Percentiles rank a stretch among this genome's conserved stretches.
Conservation (phyloP, 805 yeast genomes). For the Clavispora asparagi region DNA sequence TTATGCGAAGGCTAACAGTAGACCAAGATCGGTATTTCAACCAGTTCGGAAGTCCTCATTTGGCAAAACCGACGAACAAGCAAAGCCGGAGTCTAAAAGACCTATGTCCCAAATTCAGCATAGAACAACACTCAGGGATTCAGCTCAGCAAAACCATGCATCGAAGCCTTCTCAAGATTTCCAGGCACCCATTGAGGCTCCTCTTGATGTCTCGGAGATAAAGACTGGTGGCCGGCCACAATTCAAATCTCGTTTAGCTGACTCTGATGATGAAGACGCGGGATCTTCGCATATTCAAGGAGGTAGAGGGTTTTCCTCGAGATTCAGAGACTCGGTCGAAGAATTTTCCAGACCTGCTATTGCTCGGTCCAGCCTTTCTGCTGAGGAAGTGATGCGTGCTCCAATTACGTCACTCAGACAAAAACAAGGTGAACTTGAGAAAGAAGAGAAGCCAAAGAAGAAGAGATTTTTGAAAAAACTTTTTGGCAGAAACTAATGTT, state of each 20-base stretch:
- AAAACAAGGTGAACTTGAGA: neutral
- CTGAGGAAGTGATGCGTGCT: slow-evolving; percentile 6
- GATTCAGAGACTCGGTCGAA: slow-evolving; percentile 28
- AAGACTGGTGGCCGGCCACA: neutral
- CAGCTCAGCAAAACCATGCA: neutral
- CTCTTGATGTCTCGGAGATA: slow-evolving; percentile 1
- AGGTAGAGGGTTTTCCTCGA: slow-evolving; percentile 19
- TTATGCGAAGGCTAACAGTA: slow-evolving; percentile 46
- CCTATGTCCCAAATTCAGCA: slow-evolving; percentile 8
- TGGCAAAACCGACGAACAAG: slow-evolving; percentile 35
- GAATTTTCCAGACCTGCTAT: slow-evolving; percentile 12
- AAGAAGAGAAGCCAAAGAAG: slow-evolving; percentile 18
- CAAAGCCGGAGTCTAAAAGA: slow-evolving; percentile 1
- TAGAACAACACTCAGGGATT: slow-evolving; percentile 6
- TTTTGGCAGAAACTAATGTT: slow-evolving; percentile 25
- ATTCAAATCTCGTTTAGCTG: slow-evolving; percentile 54
- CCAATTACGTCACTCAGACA: neutral
- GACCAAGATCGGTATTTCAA: slow-evolving; percentile 36
- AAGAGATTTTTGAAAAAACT: slow-evolving; percentile 37
- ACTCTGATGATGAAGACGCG: slow-evolving; percentile 54
- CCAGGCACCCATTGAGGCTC: neutral
- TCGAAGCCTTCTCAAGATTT: neutral
- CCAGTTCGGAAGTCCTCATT: slow-evolving; percentile 51
- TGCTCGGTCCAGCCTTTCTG: slow-evolving; percentile 2
- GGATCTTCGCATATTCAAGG: neutral